Base-by-base conservation (phyloP, 345 rosid genomes). In the Acer yangbiense region DNA sequence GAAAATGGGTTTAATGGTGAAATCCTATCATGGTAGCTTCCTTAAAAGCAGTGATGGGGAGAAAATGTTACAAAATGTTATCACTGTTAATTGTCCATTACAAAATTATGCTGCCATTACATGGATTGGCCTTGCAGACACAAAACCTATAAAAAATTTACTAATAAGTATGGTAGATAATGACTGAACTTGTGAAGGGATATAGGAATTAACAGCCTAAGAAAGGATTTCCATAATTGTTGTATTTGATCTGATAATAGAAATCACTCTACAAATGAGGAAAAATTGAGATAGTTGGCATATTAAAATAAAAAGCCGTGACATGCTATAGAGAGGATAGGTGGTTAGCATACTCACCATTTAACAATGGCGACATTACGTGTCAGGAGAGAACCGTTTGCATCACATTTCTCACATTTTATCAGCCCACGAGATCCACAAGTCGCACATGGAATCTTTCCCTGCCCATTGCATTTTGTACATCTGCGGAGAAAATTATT, bases 401-500 rank as follows among this genome's bases (percentile, higher is more conserved):
- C 93, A 0, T 43, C 14, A 71, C 99, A 92, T 62, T 85, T 81
- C 82, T 83, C 69, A 64, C 99, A 96, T 84, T 90, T 91, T 69
- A 94, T 84, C 16, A 92, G 81, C 72, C 99, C 98, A 66, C 88
- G 90, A 78, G 99, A 96, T 74, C 91, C 94, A 80, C 98, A 94
- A 62, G 86, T 88, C 9, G 87, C 83, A 72, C 99, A 94, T 18
- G 93, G 93, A 82, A 92, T 82, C 86, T 87, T 90, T 76, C 99
- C 97, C 82, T 94, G 89, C 27, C 99, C 98, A 41, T 78, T 78
- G 81, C 99, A 96, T 23, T 79, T 83, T 60, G 55, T 27, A 74
- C 99, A 96, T 80, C 98, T 94, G 85, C 68, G 74, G 72, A 71
- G 72, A 77, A 71, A 55, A 16, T 76, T 20, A 75, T 61, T 44